A percentile compares a stretch with the other conserved stretches of the same genome.
phyloP scores from a whole-genome alignment of 2,329 filamentous ascomycete species.

The Alternaria incomplexa region DNA sequence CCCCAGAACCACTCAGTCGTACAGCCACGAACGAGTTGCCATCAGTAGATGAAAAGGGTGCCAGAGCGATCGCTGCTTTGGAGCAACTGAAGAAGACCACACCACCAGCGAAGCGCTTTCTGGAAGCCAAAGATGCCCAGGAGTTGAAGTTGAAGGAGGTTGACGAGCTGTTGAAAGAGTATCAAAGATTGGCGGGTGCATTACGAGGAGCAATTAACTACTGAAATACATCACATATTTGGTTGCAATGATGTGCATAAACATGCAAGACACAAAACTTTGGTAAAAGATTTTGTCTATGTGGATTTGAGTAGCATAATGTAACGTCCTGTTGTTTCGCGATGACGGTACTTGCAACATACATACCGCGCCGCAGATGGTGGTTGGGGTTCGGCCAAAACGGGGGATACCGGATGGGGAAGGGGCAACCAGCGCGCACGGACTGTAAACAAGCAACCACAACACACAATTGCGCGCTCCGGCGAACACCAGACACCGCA shows the following conservation, averaged over 20 bases:
- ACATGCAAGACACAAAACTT: neutral
- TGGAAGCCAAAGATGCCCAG: conserved; percentile 54
- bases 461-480: conserved; percentile 13
- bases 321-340: neutral
- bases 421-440: conserved; percentile 14
- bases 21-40: conserved; percentile 28
- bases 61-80: conserved; percentile 52
- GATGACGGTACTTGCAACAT: neutral
- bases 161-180: conserved; percentile 54
- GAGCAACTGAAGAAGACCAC: conserved; percentile 54
- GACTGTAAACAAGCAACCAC: conserved; percentile 22
- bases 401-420: conserved; percentile 14
- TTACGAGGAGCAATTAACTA: conserved; percentile 52
- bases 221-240: conserved; percentile 14
- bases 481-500: conserved; percentile 19
- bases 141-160: conserved; percentile 57
- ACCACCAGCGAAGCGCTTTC: conserved; percentile 55
- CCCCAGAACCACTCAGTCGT: conserved; percentile 20
- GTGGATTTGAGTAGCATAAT: neutral
- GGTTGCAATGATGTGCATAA: neutral
- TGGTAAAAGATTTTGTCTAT: neutral
- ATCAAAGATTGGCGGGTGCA: conserved; percentile 53
- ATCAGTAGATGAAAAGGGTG: conserved; percentile 39
- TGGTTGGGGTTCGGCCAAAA: conserved; percentile 6
- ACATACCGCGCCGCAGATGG: neutral